Base-by-base conservation (phyloP, 2,329 filamentous ascomycete genomes). In the Chalaropsis thielavioides region DNA sequence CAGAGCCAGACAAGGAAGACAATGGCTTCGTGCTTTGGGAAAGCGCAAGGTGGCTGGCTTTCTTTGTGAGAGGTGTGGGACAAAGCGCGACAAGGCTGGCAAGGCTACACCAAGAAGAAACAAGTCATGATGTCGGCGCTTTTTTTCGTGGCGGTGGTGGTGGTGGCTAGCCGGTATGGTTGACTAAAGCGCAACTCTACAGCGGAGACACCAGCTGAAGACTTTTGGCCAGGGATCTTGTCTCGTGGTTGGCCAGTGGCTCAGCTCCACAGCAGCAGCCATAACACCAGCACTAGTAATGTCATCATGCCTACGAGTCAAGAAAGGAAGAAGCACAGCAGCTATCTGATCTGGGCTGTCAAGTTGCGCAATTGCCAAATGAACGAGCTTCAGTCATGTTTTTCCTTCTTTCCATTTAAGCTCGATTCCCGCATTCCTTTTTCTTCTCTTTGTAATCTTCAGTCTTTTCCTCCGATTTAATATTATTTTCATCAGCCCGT, bases 361-460 rank as follows among this genome's bases (percentile, higher is more conserved):
- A 58, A n/a, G 54, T 38, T 58, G 54, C 54, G 27, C 54, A 58
- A 35, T 27, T 58, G 54, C 54, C 54, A 58, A 35, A 58, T 38
- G 10, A 31, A 58, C 54, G 31, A 58, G 54, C 54, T 38, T 58
- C 54, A 35, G 54, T 35, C 6, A 58, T 58, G 3, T 35, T 38
- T n/a, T 38, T 38, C 6, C 7, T 58, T 19, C 54, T 58, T 58
- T 51, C 46, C 54, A 10, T 58, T 58, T 38, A 15, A 58, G 35
- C 54, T 13, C 15, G 41, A 43, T 31, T 22, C 19, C 10, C 22
- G 22, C 46, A 15, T 27, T 27, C 31, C 11, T 38, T 38, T 38
- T 38, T 38, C 8, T 31, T 58, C 15, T 46, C 43, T 58, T 17
- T 1, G 22, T 24, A 19, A 58, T 15, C 4, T 35, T 13, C 54